Base-by-base conservation (phyloP, 2,329 filamentous ascomycete species). In the Akanthomyces lecanii region DNA sequence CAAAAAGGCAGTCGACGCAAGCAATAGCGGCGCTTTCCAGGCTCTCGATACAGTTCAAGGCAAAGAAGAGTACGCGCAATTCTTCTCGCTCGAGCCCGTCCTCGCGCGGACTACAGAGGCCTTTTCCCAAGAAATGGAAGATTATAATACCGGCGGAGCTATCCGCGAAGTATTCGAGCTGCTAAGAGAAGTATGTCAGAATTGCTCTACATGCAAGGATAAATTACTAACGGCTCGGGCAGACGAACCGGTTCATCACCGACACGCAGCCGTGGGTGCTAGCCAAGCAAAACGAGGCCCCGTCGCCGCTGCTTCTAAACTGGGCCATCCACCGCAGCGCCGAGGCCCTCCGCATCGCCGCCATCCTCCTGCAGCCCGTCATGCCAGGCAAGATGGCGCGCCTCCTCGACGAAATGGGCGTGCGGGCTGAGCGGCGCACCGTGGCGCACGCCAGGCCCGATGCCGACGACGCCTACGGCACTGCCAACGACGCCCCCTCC, bases 331-430 rank as follows among this genome's bases (percentile, higher is more conserved):
- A 85, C 73, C 81, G 89, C 50, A 80, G 82, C 50, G 84, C 88
- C 10, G 95, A 99, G 76, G 84, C 89, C 5, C 73, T 97, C 53
- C 89, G 95, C 44, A 85, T 97, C 28, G 80, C 82, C 0, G 91
- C 88, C 16, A 97, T 99, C 68, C 79, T 98, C 53, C 78, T 99
- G 51, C 93, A 97, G 74, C 92, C 95, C 1, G 91, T 93, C 71
- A 96, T 99, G 83, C 95, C 95, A 0, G 81, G 78, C 47, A 96
- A 96, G 74, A 84, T 91, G 53, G 76, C 77, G 12, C 78, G 85
- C 67, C 75, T 97, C 38, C 82, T 99, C 0, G 89, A 97, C 72
- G 83, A 89, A 70, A 78, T 99, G 10, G 89, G 90, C 1, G 92
- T 99, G 5, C 76, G 79, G 3, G 72, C 78, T 10, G 80, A 83